Conservation (phyloP, 164 flowering plant genomes). For the Berberis vulgaris region DNA sequence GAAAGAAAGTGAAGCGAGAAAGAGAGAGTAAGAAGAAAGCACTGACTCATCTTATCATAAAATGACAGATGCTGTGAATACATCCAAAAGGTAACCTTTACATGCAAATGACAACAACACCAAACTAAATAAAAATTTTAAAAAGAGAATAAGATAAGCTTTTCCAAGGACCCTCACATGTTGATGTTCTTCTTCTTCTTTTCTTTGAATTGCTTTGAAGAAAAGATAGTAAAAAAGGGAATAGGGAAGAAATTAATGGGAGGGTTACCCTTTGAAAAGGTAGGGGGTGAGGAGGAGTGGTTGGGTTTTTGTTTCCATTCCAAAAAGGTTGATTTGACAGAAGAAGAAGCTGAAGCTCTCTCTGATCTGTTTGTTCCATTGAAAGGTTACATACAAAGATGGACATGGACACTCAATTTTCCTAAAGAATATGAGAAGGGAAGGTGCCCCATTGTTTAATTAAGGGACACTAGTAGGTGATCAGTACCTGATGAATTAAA, state of each 20-base stretch:
- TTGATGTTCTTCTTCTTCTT: not conserved
- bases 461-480: too few species aligned
- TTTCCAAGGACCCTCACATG: not conserved
- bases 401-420: too few species aligned
- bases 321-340: constrained; percentile 32
- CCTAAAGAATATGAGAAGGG: too few species aligned
- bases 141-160: not conserved
- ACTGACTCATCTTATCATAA: not conserved
- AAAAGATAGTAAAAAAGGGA: constrained; percentile 1
- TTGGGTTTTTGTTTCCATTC: constrained; percentile 29
- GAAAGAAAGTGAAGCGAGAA: too few species aligned
- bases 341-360: not conserved
- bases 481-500: too few species aligned
- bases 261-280: too few species aligned
- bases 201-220: constrained; percentile 5
- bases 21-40: too few species aligned
- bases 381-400: too few species aligned
- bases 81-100: not conserved
- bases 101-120: not conserved
- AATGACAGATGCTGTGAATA: not conserved
- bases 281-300: constrained; percentile 11
- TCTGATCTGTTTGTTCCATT: too few species aligned
- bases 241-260: not conserved
- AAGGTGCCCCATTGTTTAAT: too few species aligned
- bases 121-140: not conserved